Evolutionary conservation across 2,329 filamentous ascomycete genomes (phyloP).

Genomic region (Ophiostoma triangulosporum): DNA sequence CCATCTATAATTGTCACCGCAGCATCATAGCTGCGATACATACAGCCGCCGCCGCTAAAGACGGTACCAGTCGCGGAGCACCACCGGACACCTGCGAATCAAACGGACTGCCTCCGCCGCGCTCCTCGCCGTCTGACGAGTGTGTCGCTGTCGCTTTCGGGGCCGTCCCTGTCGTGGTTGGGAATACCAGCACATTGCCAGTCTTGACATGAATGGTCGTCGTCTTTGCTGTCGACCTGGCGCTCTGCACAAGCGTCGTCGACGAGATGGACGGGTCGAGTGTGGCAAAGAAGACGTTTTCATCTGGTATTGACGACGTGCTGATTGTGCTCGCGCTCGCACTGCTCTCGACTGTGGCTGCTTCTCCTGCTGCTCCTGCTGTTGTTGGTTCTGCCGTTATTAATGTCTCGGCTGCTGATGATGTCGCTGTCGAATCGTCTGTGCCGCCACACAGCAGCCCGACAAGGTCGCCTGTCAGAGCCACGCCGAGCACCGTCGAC

Average conservation of each 20-base stretch:
- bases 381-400: neutral
- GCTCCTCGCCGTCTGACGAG: neutral
- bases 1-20: neutral
- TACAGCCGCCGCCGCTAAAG: neutral
- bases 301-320: too few species aligned
- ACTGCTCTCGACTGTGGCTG: too few species aligned
- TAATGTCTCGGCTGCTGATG: neutral
- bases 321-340: too few species aligned
- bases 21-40: neutral
- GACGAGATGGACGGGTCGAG: neutral
- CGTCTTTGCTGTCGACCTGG: neutral
- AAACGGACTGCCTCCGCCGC: neutral
- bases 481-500: slow-evolving; percentile 25
- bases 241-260: neutral
- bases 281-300: neutral
- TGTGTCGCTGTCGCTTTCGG: neutral
- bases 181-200: too few species aligned
- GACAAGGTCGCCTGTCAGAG: slow-evolving; percentile 24
- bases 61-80: neutral
- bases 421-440: neutral
- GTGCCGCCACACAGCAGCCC: slow-evolving; percentile 21
- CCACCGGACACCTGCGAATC: neutral
- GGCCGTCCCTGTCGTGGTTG: neutral
- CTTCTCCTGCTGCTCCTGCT: neutral
- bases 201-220: neutral